Base-by-base conservation (phyloP, 1,139 yeast genomes). In the Protomyces gravidus region DNA sequence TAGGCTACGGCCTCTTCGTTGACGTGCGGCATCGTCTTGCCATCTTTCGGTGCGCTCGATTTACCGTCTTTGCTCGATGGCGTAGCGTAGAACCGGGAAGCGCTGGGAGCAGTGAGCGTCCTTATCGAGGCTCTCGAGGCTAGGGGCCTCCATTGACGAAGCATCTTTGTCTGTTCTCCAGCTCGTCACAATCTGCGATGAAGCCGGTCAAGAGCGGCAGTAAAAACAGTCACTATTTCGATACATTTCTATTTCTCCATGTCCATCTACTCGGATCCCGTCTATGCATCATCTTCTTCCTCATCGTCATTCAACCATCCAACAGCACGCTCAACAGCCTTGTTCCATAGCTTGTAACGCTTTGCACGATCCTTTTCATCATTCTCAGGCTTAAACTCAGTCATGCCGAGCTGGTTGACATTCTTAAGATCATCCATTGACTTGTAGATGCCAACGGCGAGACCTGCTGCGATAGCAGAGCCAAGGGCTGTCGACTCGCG, bases 401-500 rank as follows among this genome's bases (percentile, higher is more conserved):
- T 71, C 32, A 73, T 73, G 49, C 73, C 76, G 53, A 73, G 73
- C 50, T 70, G 70, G 64, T 69, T 70, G 63, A 72, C 70, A 27
- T 68, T 68, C 47, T 69, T 68, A 55, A 80, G 86, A 65, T 89
- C 96, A 63, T 82, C 85, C 63, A 89, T 75, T 67, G 83, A 80
- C 63, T 77, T 79, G 96, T 96, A 90, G 55, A 89, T 72, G 59
- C 86, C 79, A 62, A 86, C 81, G 1, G 90, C 84, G 67, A 89
- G 76, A 11, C 96, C 96, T 1, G 97, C 96, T 21, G 96, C 96
- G 67, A 90, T 87, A 11, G 97, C 97, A 11, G 96, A 96, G 27
- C 97, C 97, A 64, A 90, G 78, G 0, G 97, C 97, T 3, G 97
- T 90, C 71, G 96, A 89, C 73, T 90, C 97, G 36, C 89, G 76